Conservation (phyloP, 345 rosid genomes). For the Eucalyptus curtisii region DNA sequence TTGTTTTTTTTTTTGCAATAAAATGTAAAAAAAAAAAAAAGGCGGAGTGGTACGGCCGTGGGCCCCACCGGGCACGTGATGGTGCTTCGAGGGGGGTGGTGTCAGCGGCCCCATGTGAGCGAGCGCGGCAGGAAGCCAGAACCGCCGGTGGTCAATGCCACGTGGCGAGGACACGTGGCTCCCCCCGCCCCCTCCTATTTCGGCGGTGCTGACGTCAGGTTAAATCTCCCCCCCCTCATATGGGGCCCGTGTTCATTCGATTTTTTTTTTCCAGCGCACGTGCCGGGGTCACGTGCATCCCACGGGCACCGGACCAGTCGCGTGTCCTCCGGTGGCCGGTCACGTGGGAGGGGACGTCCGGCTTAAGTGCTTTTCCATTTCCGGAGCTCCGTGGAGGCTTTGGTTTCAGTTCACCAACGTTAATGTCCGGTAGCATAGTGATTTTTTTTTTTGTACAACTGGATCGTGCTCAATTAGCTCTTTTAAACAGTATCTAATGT, state of each 20-base stretch:
- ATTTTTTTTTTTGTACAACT: background rate
- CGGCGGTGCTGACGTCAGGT: background rate
- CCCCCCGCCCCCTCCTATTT: background rate
- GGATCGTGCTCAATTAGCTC: background rate
- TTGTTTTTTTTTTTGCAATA: background rate
- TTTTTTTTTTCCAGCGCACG: background rate
- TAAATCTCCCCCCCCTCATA: background rate
- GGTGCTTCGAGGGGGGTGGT: conserved; percentile 3
- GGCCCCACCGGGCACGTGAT: conserved; percentile 35
- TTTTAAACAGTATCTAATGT: background rate
- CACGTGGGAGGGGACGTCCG: background rate
- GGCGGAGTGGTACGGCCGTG: background rate
- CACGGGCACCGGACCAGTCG: conserved; percentile 1
- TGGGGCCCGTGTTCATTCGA: background rate
- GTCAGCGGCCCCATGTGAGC: conserved; percentile 46
- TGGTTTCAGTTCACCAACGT: background rate
- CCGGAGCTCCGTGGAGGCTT: background rate
- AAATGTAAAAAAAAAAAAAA: background rate
- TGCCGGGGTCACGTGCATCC: conserved; percentile 1
- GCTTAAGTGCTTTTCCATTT: background rate
- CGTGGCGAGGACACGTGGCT: conserved; percentile 13
- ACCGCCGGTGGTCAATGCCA: conserved; percentile 40
- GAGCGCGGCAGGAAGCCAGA: conserved; percentile 10
- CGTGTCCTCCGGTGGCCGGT: conserved; percentile 17
- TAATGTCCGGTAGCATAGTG: background rate